Evolutionary conservation across 2,329 filamentous ascomycete species (phyloP).

Genomic region (Sordariomycetes sp.): DNA sequence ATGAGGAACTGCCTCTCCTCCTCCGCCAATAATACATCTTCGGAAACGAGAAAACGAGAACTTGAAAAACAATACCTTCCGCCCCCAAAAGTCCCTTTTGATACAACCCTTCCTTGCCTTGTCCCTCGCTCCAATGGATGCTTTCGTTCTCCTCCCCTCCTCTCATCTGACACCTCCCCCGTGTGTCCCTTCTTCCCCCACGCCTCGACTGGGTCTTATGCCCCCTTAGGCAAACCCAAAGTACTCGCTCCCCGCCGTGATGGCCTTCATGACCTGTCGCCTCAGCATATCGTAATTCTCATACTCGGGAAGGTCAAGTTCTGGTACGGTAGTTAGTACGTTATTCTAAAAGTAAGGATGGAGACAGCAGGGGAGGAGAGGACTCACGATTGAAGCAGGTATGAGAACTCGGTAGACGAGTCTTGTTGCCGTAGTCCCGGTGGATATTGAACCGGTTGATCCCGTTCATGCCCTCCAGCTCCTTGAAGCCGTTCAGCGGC

Average conservation of each 20-base stretch:
- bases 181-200: not conserved
- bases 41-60: not conserved
- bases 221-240: constrained; percentile 80
- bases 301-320: constrained; percentile 96
- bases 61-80: not conserved
- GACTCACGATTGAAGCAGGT: constrained; percentile 98
- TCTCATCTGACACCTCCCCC: not conserved
- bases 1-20: not conserved
- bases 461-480: constrained; percentile 98
- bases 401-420: constrained; percentile 89
- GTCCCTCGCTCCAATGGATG: not conserved
- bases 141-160: not conserved
- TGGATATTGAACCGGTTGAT: constrained; percentile 98
- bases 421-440: constrained; percentile 93
- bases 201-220: not conserved
- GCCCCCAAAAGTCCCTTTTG: not conserved
- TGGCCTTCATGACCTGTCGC: constrained; percentile 82
- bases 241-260: constrained; percentile 94
- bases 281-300: constrained; percentile 89
- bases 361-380: constrained; percentile 17
- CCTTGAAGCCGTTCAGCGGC: constrained; percentile 95
- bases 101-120: not conserved
- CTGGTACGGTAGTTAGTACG: constrained; percentile 29
- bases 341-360: not conserved
- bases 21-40: not conserved